Percentiles rank a stretch among this genome's conserved stretches.
Evolutionary conservation across 2,329 filamentous ascomycete genomes (phyloP).

Genomic region (Hansfordia pulvinata): DNA sequence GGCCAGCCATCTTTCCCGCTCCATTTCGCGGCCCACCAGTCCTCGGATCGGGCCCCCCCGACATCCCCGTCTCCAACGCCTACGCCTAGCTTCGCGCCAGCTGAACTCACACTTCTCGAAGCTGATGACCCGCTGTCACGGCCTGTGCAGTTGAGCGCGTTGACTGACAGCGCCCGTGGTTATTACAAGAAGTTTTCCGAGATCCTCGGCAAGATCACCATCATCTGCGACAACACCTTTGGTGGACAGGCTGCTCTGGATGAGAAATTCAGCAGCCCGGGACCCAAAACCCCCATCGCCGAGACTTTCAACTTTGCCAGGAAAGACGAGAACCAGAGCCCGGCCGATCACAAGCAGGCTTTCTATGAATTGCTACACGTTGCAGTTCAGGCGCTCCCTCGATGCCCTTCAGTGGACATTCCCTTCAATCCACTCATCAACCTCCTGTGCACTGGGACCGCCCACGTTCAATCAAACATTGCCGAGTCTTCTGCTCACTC

Average conservation of each 20-base stretch:
- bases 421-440: constrained; percentile 92
- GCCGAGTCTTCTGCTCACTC: constrained; percentile 86
- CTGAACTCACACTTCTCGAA: constrained; percentile 12
- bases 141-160: constrained; percentile 43
- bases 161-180: constrained; percentile 67
- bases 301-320: constrained; percentile 87
- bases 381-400: constrained; percentile 84
- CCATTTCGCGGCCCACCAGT: constrained; percentile 31
- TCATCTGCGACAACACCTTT: constrained; percentile 94
- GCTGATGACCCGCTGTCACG: constrained; percentile 54
- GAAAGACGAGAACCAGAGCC: constrained; percentile 61
- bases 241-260: constrained; percentile 90
- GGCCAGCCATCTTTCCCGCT: constrained; percentile 74
- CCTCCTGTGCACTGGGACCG: constrained; percentile 87
- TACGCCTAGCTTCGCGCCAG: constrained; percentile 12
- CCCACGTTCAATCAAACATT: constrained; percentile 86
- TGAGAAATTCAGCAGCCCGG: constrained; percentile 80
- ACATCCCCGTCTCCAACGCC: constrained; percentile 35
- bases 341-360: constrained; percentile 74
- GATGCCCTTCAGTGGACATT: constrained; percentile 84
- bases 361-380: constrained; percentile 95
- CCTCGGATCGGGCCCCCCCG: constrained; percentile 26
- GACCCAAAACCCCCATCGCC: constrained; percentile 86
- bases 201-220: constrained; percentile 87
- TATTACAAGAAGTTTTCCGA: constrained; percentile 89